Evolutionary conservation across 73 alveolate species (phyloP), one percentile per base, ranked within the genome.

Genomic region (Paramecium tetraurelia): DNA sequence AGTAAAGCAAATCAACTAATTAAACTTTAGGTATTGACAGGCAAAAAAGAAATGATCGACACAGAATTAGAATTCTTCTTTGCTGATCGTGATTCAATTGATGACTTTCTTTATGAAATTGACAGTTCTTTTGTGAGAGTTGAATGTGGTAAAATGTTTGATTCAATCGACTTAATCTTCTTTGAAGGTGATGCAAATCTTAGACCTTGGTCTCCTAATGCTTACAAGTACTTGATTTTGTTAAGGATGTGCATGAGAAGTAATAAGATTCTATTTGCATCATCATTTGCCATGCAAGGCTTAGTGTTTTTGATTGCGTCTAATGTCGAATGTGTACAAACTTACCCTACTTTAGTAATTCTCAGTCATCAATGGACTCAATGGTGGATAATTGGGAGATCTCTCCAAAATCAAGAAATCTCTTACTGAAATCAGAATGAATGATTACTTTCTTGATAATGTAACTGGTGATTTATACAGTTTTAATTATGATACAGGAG

Each of bases 391-490:
- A 46, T 59, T 89, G n/a, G 87, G 94, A 22, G 94, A 89, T 53
- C 58, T 89, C n/a, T 43, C 86, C 21, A 89, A 77, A 27, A 89
- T 83, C 20, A 68, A 83, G 38, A 72, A 85, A 44, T 71, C 69
- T 72, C 85, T 95, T 41, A 85, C 77, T 71, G 95, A 90, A 27
- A 46, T 93, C 5, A 95, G 95, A 58, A 80, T 76, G 68, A 85
- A 92, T 76, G 96, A 97, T 63, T 96, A 93, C 46, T 98, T 97
- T 92, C 94, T 98, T 33, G 99, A 98, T 90, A 96, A 95, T 85
- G 95, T 95, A 38, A 97, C 98, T 89, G 99, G 99, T 12, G 99
- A 98, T 95, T 94, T 88, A 53, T 94, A 97, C 59, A 96, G 94
- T 58, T 98, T 96, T 90, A 89, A 94, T 44, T 85, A 92, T 46